Percentiles rank a stretch among this genome's conserved stretches.
Evolutionary conservation across 192 early-diverging fungal genomes (phyloP).

Genomic region (Coemansia sp.): DNA sequence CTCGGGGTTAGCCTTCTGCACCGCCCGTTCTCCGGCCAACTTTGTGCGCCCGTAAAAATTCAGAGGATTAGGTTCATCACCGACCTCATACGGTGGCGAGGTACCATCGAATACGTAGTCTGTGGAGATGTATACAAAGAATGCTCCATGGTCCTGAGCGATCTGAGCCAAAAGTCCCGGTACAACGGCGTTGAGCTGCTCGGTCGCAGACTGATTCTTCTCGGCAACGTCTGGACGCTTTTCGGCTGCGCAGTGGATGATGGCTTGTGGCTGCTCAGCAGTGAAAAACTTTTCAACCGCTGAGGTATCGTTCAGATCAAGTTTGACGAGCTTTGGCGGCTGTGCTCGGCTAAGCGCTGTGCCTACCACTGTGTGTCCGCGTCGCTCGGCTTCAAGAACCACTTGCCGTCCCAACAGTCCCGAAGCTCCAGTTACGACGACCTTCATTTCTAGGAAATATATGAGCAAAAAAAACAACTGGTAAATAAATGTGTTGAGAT

Average conservation of each 20-base stretch:
- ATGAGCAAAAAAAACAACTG: too few species aligned
- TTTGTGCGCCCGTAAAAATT: conserved; percentile 86
- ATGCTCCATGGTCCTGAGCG: conserved; percentile 55
- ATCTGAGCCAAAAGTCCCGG: conserved; percentile 60
- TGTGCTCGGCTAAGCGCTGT: conserved; percentile 66
- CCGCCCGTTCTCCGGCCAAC: conserved; percentile 69
- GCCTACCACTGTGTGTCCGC: conserved; percentile 67
- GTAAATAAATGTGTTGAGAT: too few species aligned
- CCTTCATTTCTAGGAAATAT: conserved; percentile 41
- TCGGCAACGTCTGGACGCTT: conserved; percentile 81
- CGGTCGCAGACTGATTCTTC: conserved; percentile 59
- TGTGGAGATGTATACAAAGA: conserved; percentile 81
- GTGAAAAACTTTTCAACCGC: conserved; percentile 60
- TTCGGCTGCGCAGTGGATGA: conserved; percentile 87
- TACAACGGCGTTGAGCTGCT: conserved; percentile 68
- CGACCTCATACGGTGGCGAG: conserved; percentile 73
- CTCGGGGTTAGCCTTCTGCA: conserved; percentile 55
- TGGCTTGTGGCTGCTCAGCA: conserved; percentile 58
- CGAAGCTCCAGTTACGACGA: conserved; percentile 80
- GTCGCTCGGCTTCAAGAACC: conserved; percentile 53
- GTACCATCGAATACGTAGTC: conserved; percentile 95
- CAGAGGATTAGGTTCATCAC: conserved; percentile 70
- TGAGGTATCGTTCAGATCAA: conserved; percentile 65
- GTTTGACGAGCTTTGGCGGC: conserved; percentile 56
- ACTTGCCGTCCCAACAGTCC: conserved; percentile 84